phyloP scores from a whole-genome alignment of 495 filamentous ascomycete genomes.

The Penicillium malachiteum region DNA sequence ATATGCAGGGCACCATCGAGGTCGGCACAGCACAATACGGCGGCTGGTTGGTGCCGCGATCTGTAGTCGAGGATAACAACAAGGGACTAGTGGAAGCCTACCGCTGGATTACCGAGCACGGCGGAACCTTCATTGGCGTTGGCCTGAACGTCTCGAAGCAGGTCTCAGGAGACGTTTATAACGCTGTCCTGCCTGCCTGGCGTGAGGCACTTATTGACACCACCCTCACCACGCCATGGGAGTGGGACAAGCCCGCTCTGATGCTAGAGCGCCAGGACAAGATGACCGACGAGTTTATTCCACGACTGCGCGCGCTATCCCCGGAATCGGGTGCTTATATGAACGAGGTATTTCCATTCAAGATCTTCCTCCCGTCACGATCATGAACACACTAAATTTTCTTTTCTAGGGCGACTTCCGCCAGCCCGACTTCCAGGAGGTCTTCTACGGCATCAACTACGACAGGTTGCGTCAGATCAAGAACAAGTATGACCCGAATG shows the following conservation, averaged over 20 bases:
- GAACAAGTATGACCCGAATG: conserved; percentile 52
- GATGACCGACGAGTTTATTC: conserved; percentile 42
- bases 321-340: conserved; percentile 39
- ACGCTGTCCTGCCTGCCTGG: conserved; percentile 59
- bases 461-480: conserved; percentile 37
- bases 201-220: conserved; percentile 50
- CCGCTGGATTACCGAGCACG: conserved; percentile 39
- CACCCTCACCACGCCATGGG: conserved; percentile 39
- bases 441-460: conserved; percentile 54
- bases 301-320: conserved; percentile 39
- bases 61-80: conserved; percentile 49
- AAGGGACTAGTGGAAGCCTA: conserved; percentile 40
- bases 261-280: conserved; percentile 37
- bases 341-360: conserved; percentile 30
- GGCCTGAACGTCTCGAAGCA: conserved; percentile 38
- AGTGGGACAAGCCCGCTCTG: conserved; percentile 35
- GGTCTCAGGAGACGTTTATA: conserved; percentile 48
- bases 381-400: conserved; percentile 6
- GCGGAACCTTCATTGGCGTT: conserved; percentile 46
- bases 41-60: conserved; percentile 12
- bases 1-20: conserved; percentile 13
- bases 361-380: not conserved
- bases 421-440: conserved; percentile 50
- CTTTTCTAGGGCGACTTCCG: conserved; percentile 35
- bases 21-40: conserved; percentile 16